Conservation (phyloP, 2,329 filamentous ascomycete genomes). For the Venturia oleaginea region DNA sequence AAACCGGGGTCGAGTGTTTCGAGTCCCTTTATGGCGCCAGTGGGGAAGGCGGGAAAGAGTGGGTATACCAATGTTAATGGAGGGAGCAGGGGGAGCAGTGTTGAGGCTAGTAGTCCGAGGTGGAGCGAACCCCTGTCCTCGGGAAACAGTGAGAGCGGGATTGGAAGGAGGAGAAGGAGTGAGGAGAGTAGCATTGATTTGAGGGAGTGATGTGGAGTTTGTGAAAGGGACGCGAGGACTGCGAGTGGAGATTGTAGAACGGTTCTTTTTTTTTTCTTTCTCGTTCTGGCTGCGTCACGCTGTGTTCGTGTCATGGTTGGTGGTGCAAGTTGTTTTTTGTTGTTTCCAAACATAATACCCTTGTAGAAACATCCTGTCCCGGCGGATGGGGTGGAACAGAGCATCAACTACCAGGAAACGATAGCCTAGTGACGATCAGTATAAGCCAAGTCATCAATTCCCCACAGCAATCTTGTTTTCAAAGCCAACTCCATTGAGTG, state of each 20-base stretch:
- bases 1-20: conserved; percentile 17
- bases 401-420: not conserved
- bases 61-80: not conserved
- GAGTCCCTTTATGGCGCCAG: not conserved
- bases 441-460: not conserved
- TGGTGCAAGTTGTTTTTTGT: not conserved
- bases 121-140: conserved; percentile 5
- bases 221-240: not conserved
- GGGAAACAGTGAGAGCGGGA: conserved; percentile 4
- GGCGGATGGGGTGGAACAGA: not conserved
- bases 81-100: not conserved
- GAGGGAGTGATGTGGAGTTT: conserved; percentile 2
- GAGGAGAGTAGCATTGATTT: conserved; percentile 4
- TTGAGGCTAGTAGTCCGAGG: conserved; percentile 4
- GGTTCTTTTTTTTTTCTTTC: not conserved
- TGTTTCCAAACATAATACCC: not conserved
- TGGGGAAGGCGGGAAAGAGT: not conserved
- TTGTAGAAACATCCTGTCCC: not conserved
- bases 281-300: not conserved
- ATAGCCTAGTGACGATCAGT: not conserved
- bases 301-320: not conserved
- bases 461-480: not conserved
- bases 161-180: not conserved
- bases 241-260: not conserved
- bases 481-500: not conserved